Base-by-base conservation (phyloP, 2,329 filamentous ascomycete species). In the Ambrosiella cleistominuta region DNA sequence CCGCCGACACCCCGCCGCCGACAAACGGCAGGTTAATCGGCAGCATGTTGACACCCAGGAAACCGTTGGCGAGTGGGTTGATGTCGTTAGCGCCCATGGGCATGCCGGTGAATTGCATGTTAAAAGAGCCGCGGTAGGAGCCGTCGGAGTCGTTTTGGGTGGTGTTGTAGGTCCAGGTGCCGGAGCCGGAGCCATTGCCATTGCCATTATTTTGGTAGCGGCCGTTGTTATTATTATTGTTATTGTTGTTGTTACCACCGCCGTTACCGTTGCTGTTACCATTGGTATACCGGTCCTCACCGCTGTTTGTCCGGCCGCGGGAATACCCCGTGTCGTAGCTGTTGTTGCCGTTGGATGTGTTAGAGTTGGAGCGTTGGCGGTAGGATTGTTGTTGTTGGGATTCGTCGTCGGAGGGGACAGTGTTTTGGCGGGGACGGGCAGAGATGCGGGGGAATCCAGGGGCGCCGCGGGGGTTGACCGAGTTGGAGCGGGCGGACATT, bases 41-140 rank as follows among this genome's bases (percentile, higher is more conserved):
- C 35, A 58, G 19, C 49, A 58, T 52, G 4, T 52, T 58, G 13
- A 58, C 12, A 4, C 49, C 49, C 11, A 58, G 9, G 12, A 58
- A 54, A 1, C 51, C 51, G 35, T 53, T 53, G 37, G 49, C 56
- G 35, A 44, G 19, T 50, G 56, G 56, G n/a, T 58, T 58, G n/a
- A 58, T 51, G 12, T 54, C 35, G 13, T 15, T 36, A 4, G 12
- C 35, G n/a, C 19, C 51, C 37, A 53, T 47, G 6, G 56, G 56
- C 39, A 58, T 42, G 5, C 56, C 56, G 37, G 50, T 44, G 50
- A 58, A 58, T 44, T 58, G 56, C 19, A 58, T 15, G 39, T 58
- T 58, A 39, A 58, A 17, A 4, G 53, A 54, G 19, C 42, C 40
- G 8, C 56, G 49, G 39, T 54, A 58, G 11, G 56, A 54, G 49